Conservation (phyloP, 305 asterid species). For the Stenogyne calaminthoides region DNA sequence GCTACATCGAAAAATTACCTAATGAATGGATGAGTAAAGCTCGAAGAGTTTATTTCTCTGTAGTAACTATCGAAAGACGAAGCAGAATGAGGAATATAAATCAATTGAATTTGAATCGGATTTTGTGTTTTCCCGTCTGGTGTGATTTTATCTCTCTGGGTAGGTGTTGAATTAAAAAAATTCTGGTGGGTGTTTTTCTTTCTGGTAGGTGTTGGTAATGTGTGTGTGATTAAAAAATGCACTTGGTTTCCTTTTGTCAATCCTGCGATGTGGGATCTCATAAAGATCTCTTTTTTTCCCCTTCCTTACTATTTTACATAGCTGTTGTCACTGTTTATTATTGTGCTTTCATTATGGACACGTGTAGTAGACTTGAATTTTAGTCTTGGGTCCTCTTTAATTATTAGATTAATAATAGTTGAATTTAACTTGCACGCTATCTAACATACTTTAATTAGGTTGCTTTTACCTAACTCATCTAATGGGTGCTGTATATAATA, state of each 20-base stretch:
- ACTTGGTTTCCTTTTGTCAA: conserved; percentile 28
- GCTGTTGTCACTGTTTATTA: conserved; percentile 26
- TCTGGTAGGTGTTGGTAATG: conserved; percentile 24
- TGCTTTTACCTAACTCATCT: conserved; percentile 23
- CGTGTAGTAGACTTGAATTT: conserved; percentile 35
- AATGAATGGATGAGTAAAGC: conserved; percentile 9
- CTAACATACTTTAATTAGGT: conserved; percentile 11
- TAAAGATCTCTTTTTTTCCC: conserved; percentile 28
- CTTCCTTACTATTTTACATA: conserved; percentile 16
- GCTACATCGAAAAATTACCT: background rate
- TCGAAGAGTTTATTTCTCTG: background rate
- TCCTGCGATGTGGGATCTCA: conserved; percentile 34
- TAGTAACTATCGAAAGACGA: background rate
- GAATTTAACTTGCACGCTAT: conserved; percentile 29
- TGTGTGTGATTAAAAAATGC: conserved; percentile 32
- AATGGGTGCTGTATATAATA: conserved; percentile 3
- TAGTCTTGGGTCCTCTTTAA: conserved; percentile 24
- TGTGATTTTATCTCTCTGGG: background rate
- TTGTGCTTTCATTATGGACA: conserved; percentile 29
- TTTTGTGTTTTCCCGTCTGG: conserved; percentile 6
- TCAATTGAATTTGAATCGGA: background rate
- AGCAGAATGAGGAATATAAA: background rate
- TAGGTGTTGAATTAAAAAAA: conserved; percentile 17
- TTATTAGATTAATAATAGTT: conserved; percentile 20
- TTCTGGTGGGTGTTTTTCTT: conserved; percentile 14